phyloP scores from a whole-genome alignment of 2,329 filamentous ascomycete species.

The Alternaria sp. region DNA sequence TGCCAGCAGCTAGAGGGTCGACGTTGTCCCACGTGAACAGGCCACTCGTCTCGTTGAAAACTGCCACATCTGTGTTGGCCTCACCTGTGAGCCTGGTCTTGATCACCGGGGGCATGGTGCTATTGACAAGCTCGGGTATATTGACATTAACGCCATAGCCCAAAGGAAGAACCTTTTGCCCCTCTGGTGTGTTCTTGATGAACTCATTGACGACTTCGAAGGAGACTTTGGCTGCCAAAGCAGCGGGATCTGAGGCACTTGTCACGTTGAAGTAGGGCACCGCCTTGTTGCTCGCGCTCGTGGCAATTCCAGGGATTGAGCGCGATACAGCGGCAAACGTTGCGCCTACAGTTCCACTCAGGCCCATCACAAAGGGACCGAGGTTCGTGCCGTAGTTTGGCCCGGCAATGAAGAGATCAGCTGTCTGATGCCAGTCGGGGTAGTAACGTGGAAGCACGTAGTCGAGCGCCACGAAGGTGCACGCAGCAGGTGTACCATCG shows the following conservation, averaged over 20 bases:
- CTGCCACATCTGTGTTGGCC: slow-evolving; percentile 58
- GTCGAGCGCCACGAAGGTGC: slow-evolving; percentile 65
- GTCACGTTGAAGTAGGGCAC: slow-evolving; percentile 57
- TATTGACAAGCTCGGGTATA: slow-evolving; percentile 56
- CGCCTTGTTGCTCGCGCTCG: slow-evolving; percentile 56
- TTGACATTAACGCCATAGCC: slow-evolving; percentile 65
- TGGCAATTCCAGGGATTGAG: slow-evolving; percentile 61
- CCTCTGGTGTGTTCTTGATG: slow-evolving; percentile 48
- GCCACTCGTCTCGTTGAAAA: slow-evolving; percentile 55
- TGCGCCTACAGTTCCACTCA: slow-evolving; percentile 52
- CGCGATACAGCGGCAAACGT: slow-evolving; percentile 62
- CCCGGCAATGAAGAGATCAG: slow-evolving; percentile 64
- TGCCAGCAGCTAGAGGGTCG: slow-evolving; percentile 56
- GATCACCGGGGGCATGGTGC: slow-evolving; percentile 55
- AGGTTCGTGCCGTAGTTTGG: slow-evolving; percentile 66
- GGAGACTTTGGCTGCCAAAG: slow-evolving; percentile 55
- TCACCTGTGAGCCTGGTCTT: slow-evolving; percentile 61
- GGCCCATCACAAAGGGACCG: slow-evolving; percentile 58
- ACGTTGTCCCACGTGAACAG: slow-evolving; percentile 62
- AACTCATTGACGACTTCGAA: slow-evolving; percentile 58
- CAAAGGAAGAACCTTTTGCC: slow-evolving; percentile 53
- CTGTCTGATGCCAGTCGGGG: slow-evolving; percentile 56
- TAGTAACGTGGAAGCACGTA: slow-evolving; percentile 60
- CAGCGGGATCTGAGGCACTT: slow-evolving; percentile 56
- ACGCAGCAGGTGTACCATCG: slow-evolving; percentile 66